phyloP scores from a whole-genome alignment of 148 eudicot species.

The Fagopyrum esculentum region DNA sequence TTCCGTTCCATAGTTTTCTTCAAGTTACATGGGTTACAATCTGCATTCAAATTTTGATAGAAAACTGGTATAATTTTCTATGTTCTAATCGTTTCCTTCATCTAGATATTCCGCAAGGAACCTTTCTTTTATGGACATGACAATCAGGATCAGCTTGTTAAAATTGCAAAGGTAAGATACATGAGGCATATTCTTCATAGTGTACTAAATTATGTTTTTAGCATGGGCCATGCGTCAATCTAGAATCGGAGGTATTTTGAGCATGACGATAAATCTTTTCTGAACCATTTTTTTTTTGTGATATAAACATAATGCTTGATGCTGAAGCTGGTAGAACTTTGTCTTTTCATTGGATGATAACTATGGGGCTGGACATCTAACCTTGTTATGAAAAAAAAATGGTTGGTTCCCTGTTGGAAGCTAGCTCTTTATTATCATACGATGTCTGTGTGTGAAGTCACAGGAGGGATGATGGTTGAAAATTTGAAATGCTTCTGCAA shows the following conservation, averaged over 20 bases:
- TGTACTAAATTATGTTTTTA: no score
- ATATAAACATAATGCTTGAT: not conserved
- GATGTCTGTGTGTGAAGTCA: not conserved
- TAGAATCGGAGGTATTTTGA: not conserved
- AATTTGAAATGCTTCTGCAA: not conserved
- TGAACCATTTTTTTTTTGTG: not conserved
- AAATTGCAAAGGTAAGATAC: constrained; percentile 65
- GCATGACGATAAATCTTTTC: not conserved
- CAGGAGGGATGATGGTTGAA: not conserved
- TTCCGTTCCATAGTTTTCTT: not conserved
- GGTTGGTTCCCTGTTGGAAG: not conserved
- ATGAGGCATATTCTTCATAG: no score
- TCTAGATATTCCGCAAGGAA: constrained; percentile 80
- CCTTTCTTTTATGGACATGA: constrained; percentile 89
- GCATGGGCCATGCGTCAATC: no score
- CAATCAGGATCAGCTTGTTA: constrained; percentile 85
- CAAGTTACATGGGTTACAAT: not conserved
- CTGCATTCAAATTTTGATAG: not conserved
- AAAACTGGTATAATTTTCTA: not conserved
- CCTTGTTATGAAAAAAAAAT: not conserved
- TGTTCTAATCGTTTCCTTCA: not conserved
- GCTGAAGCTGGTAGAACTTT: not conserved
- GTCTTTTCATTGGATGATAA: not conserved
- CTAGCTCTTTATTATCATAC: not conserved
- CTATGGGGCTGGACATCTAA: not conserved